These are phyloP conservation scores for Hygrocybe coccinea DNA, from an alignment of 768 basidiomycete species.

Conservation along the genomic window DNA sequence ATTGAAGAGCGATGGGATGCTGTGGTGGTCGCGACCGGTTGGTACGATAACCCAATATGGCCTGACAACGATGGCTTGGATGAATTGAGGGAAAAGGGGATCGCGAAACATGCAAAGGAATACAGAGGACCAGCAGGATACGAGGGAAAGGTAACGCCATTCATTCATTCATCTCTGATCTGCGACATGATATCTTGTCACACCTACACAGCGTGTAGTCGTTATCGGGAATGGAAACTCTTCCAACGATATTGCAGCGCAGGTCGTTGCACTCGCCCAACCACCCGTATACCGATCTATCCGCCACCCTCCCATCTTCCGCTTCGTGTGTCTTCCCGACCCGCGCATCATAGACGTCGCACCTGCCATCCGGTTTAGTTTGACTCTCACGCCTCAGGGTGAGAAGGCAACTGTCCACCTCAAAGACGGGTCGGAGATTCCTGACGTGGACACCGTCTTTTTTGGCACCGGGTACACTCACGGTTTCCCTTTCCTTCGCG, in stretches of 20 bases:
- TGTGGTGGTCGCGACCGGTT: constrained; percentile 43
- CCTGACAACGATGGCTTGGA: constrained; percentile 42
- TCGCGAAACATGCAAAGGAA: constrained; percentile 39
- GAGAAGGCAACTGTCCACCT: constrained; percentile 34
- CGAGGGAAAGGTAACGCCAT: constrained; percentile 32
- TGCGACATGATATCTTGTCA: too few relatives aligned
- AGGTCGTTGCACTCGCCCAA: constrained; percentile 35
- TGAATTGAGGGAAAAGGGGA: constrained; percentile 28
- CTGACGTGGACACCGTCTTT: constrained; percentile 40
- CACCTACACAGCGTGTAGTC: constrained; percentile 35
- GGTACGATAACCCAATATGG: constrained; percentile 44
- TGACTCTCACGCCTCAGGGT: constrained; percentile 6
- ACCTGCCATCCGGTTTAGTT: constrained; percentile 34
- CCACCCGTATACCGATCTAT: constrained; percentile 45
- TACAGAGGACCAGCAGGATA: constrained; percentile 39
- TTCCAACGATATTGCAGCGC: constrained; percentile 48
- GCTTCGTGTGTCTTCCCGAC: constrained; percentile 40
- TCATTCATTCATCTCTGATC: background rate
- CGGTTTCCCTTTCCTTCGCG: constrained; percentile 34
- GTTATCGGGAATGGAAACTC: constrained; percentile 52
- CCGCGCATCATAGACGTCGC: constrained; percentile 41
- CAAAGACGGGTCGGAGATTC: constrained; percentile 34
- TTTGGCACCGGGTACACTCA: constrained; percentile 43
- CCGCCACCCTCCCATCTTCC: constrained; percentile 36
- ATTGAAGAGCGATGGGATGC: constrained; percentile 44